phyloP scores from a whole-genome alignment of 169 alveolate species.

The Cystoisospora suis region DNA sequence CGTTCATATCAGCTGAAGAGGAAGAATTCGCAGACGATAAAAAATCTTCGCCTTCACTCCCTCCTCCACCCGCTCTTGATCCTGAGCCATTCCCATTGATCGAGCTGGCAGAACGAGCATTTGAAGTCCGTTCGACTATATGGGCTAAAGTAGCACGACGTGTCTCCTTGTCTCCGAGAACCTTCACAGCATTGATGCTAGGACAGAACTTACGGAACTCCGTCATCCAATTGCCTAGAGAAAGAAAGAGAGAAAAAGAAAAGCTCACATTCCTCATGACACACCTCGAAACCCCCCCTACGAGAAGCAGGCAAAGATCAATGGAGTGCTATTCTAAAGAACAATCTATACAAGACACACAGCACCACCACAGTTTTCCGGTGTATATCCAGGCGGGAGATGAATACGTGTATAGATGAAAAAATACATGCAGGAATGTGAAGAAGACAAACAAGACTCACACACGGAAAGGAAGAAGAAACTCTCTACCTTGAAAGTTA shows the following conservation, averaged over 20 bases:
- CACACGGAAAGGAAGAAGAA: too few species aligned
- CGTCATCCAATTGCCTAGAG: slow-evolving; percentile 91
- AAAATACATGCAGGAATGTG: too few species aligned
- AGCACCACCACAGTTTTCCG: too few species aligned
- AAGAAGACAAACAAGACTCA: too few species aligned
- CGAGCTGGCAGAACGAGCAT: not conserved
- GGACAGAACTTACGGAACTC: slow-evolving; percentile 91
- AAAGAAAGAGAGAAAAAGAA: not conserved
- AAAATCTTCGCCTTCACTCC: not conserved
- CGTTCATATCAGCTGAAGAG: not conserved
- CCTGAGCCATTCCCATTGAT: not conserved
- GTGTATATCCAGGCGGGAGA: too few species aligned
- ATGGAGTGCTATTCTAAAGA: not conserved
- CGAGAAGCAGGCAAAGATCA: not conserved
- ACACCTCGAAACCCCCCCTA: not conserved
- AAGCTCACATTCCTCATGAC: not conserved
- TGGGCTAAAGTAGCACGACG: slow-evolving; percentile 76
- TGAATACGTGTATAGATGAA: too few species aligned
- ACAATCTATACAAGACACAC: too few species aligned
- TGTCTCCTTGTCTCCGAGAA: slow-evolving; percentile 94
- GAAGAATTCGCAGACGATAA: not conserved
- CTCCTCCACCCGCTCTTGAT: not conserved
- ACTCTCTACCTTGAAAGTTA: too few species aligned
- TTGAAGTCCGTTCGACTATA: slow-evolving; percentile 6
- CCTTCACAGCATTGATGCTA: slow-evolving; percentile 81